Base-by-base conservation (phyloP, 768 basidiomycete genomes). In the Termitomyces sp. region DNA sequence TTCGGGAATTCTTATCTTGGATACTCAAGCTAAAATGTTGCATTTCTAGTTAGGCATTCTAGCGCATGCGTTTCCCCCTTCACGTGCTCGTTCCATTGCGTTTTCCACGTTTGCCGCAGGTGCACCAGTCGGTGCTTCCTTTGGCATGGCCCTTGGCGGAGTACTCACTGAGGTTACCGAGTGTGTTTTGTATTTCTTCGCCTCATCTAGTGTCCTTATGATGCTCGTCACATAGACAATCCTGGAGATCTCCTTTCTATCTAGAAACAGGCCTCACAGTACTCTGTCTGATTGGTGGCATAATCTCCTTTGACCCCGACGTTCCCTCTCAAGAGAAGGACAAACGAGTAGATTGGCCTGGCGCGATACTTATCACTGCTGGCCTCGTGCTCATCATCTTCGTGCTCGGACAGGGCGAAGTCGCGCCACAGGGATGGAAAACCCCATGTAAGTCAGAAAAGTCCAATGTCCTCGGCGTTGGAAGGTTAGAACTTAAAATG, bases 41-140 rank as follows among this genome's bases (percentile, higher is more conserved):
- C 52, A 30, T 52, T 6, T 56, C 18, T 60, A 91, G 84, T 68
- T 94, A 1, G 93, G 94, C 0, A 94, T 92, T 57, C 78, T 96
- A 35, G 93, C 94, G 0, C 80, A 87, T 48, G 75, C 85, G 0
- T 96, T 95, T 68, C 86, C 88, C 4, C 86, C 87, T 0, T 73
- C 73, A 1, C 74, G 75, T 13, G 78, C 85, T 0, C 82, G 94
- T 10, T 84, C 89, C 1, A 70, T 84, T 0, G 94, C 92, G 0
- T 96, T 95, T 61, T 83, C 94, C 0, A 84, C 87, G 0, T 95
- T 94, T 62, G 79, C 87, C 0, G 90, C 92, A 0, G 94, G 94
- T 28, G 90, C 88, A 0, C 92, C 94, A 0, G 66, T 94, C 6
- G 94, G 94, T 0, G 88, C 80, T 0, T 87, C 83, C 0, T 71